Base-by-base conservation (phyloP, 192 early-diverging fungal species). In the Backusella liffmaniae region DNA sequence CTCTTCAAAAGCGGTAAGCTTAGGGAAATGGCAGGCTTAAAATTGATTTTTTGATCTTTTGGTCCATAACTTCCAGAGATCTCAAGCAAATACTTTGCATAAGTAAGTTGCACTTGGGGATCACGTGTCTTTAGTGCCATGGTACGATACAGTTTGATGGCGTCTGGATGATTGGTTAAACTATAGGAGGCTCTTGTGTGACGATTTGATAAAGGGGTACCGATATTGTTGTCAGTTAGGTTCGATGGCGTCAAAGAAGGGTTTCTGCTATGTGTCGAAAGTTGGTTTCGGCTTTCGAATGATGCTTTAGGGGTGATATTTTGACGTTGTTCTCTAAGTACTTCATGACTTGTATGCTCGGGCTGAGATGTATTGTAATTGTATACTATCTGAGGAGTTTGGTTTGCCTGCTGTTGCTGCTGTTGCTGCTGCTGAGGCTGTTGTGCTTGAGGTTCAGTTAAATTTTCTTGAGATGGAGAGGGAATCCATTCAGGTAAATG, bases 41-140 rank as follows among this genome's bases (percentile, higher is more conserved):
- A 73, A 18, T 23, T 34, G 35, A 39, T 3, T 37, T n/a, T 68
- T 66, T 65, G n/a, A 15, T 71, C 53, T 18, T 39, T 42, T 23
- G 67, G 73, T 16, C 77, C 71, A 35, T 76, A 82, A 32, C 72
- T 46, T 16, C 86, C 84, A 44, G 89, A 88, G 62, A 91, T 88
- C 82, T 92, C 85, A 34, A 94, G 76, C 67, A 94, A 80, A 74
- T 91, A 94, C 81, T 92, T 92, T 76, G 92, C 93, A 84, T 89
- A 94, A 53, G 90, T 88, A 41, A 93, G 26, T 84, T 94, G 92
- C 69, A 91, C 89, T 21, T 85, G 79, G 35, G 89, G 82, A 80
- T 94, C 92, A 74, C 93, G 89, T 41, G 92, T 92, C 80, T 91
- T 94, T 82, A 88, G 87, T 16, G 92, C 93, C 39, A 89, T 89